Evolutionary conservation across 2,329 filamentous ascomycete species (phyloP).

Genomic region (Gaeumannomyces tritici): DNA sequence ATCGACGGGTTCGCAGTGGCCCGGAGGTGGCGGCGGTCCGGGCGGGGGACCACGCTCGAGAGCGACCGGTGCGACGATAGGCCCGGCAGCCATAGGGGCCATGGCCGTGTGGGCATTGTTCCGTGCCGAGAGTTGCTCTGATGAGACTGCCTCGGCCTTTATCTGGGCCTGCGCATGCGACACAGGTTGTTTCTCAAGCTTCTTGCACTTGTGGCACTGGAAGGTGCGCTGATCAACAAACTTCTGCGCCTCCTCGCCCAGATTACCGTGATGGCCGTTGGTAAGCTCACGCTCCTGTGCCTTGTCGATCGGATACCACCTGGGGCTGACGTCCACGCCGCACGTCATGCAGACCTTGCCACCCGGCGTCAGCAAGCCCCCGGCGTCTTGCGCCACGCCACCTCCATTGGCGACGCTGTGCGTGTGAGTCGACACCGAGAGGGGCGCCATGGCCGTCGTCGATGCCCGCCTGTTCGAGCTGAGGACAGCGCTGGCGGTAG

Average conservation of each 20-base stretch:
- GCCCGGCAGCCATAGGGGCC: background rate
- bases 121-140: background rate
- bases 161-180: slow-evolving; percentile 15
- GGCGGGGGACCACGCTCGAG: background rate
- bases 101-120: background rate
- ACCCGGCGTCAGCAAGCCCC: slow-evolving; percentile 24
- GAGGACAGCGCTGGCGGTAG: slow-evolving; percentile 23
- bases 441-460: slow-evolving; percentile 30
- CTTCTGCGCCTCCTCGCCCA: slow-evolving; percentile 47
- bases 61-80: background rate
- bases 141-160: slow-evolving; percentile 9
- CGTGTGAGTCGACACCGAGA: slow-evolving; percentile 11
- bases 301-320: slow-evolving; percentile 57
- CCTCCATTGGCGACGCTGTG: slow-evolving; percentile 17
- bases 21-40: background rate
- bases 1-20: slow-evolving; percentile 8
- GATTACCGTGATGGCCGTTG: slow-evolving; percentile 39
- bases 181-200: slow-evolving; percentile 35
- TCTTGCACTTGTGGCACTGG: slow-evolving; percentile 69
- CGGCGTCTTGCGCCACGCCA: slow-evolving; percentile 14
- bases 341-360: slow-evolving; percentile 55
- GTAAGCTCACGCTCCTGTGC: slow-evolving; percentile 39
- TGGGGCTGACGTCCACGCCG: slow-evolving; percentile 61
- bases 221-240: slow-evolving; percentile 52
- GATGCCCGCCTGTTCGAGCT: slow-evolving; percentile 45